These are phyloP conservation scores for Forsythia viridissima DNA, from an alignment of 257 asterid species.

Conservation along the genomic window DNA sequence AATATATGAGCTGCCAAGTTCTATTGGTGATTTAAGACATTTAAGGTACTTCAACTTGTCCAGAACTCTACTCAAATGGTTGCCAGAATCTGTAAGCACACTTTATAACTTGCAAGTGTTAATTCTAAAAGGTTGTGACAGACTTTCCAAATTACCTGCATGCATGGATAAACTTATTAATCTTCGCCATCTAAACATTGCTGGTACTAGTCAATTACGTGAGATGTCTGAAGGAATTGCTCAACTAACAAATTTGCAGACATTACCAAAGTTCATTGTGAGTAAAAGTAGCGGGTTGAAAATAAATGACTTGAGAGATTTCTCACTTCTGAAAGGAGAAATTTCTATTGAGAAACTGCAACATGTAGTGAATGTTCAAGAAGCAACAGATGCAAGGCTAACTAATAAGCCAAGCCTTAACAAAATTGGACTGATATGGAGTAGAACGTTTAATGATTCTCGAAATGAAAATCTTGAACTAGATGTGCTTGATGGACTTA, in stretches of 20 bases:
- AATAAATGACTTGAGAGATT: conserved; percentile 18
- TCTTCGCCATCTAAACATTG: conserved; percentile 28
- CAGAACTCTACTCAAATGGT: neutral
- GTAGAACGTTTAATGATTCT: conserved; percentile 12
- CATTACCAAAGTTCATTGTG: conserved; percentile 21
- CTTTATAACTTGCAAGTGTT: conserved; percentile 23
- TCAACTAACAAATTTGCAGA: conserved; percentile 18
- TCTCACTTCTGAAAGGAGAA: conserved; percentile 13
- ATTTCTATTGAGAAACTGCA: conserved; percentile 16
- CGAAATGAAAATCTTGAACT: conserved; percentile 17
- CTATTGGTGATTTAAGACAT: conserved; percentile 31
- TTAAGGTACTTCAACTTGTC: conserved; percentile 31
- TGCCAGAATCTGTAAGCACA: conserved; percentile 18
- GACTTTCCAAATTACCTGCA: neutral
- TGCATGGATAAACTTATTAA: conserved; percentile 7
- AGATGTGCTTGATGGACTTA: conserved; percentile 18
- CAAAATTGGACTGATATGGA: conserved; percentile 12
- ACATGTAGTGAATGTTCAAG: conserved; percentile 12
- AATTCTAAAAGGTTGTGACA: conserved; percentile 6
- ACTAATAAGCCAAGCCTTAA: conserved; percentile 10
- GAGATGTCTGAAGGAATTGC: conserved; percentile 32
- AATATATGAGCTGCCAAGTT: conserved; percentile 28
- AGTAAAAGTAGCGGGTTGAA: conserved; percentile 18
- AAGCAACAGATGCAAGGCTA: conserved; percentile 26
- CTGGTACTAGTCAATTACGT: conserved; percentile 11